Evolutionary conservation across 257 asterid genomes (phyloP), one percentile per base, ranked within the genome.

Genomic region (Jaltomata sinuosa): DNA sequence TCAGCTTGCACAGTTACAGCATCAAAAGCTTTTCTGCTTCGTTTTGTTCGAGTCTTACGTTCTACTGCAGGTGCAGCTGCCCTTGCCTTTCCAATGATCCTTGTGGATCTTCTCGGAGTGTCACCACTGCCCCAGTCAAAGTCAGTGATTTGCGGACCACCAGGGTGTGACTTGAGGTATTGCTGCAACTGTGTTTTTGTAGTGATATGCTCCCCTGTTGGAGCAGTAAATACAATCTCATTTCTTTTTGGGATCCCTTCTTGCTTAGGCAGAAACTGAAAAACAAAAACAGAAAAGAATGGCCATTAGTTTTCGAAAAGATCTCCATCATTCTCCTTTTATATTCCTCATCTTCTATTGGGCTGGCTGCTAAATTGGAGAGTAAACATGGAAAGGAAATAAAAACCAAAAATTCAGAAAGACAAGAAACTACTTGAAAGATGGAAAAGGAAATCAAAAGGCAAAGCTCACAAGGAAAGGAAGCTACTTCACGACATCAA

Each of bases 41-140:
- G 84, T 67, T 90, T 90, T 83, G 84, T 89, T 47, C 88, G 91
- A 53, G 92, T 84, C 81, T 31, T 87, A 27, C 81, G 85, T 62
- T 84, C 86, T 27, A 54, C 87, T 11, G 87, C 47, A 25, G 89
- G 84, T 25, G 91, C 89, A 67, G 84, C 79, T 18, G 76, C 78
- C 85, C 85, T 91, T 3, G 82, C 92, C 86, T 87, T 90, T 67
- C 81, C 90, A 32, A 86, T 91, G 82, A 91, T 89, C 86, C 93
- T 91, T 42, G 91, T 84, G 45, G 93, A 91, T 86, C 93, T 88
- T 84, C 93, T 84, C 1, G 92, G 93, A 42, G 91, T 89, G 83
- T 91, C 93, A 52, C 91, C 90, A 55, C 84, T 86, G 47, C 92
- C 92, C 93, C 92, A 91, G 81, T 91, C 89, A 83, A 91, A 91